Evolutionary conservation across 2,329 filamentous ascomycete species (phyloP), one percentile per base, ranked within the genome.

Genomic region (Fusarium haematococcum): DNA sequence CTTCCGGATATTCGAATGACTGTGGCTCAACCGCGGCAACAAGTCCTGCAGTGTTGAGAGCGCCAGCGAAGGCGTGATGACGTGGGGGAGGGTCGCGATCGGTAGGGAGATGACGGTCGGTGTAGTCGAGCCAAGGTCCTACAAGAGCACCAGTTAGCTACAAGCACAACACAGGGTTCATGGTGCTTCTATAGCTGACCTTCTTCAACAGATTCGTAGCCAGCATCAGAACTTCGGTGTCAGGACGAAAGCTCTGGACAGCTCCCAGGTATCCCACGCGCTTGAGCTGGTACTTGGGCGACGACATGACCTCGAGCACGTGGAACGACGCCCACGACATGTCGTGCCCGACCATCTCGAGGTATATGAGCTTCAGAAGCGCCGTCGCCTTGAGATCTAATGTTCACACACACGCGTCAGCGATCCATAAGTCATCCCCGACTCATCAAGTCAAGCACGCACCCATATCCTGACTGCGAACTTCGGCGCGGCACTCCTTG

Each of bases 281-380:
- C 85, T 99, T 99, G 84, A 98, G 96, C 76, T 95, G 90, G 83
- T 97, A 97, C 82, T 98, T 98, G 57, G 93, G 88, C 43, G 95
- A 97, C 41, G 95, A 97, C 97, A 99, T 99, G 85, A 99, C 97
- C 85, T 99, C 97, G 57, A 99, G 92, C 62, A 98, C 96, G 82
- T 99, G 94, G 85, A 99, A 99, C 14, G 95, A 95, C 5, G 97
- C 97, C 97, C 97, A 99, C 4, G 96, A 98, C 97, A 99, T 99
- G 84, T 98, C 97, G 82, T 98, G 94, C 16, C 97, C 97, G 77
- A 98, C 95, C 97, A 99, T 99, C 83, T 99, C 97, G 75, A 99
- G 91, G 83, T 99, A 99, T 63, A 98, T 93, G 78, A 99, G 90
- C 87, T 99, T 99, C 80, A 99, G 87, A 63, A 99, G 89, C 54